Conservation (phyloP, 2,329 filamentous ascomycete genomes). For the Raffaelea arxii region DNA sequence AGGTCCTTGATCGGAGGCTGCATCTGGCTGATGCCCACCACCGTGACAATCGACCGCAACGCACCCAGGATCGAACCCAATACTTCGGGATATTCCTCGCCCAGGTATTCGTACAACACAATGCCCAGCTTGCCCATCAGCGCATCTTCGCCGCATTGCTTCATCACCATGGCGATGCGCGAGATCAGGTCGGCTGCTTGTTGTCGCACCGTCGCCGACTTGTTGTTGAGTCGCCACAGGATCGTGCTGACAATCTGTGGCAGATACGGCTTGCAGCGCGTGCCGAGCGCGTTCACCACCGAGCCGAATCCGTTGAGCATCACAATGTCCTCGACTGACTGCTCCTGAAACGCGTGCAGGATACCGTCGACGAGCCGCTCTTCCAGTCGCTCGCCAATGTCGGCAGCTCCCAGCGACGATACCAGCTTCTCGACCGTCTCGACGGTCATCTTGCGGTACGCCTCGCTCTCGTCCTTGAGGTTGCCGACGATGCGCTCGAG, state of each 20-base stretch:
- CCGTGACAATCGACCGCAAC: slow-evolving; percentile 89
- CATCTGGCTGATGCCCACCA: slow-evolving; percentile 96
- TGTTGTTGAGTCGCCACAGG: slow-evolving; percentile 94
- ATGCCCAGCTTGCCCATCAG: slow-evolving; percentile 92
- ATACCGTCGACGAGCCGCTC: slow-evolving; percentile 93
- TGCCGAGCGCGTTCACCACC: slow-evolving; percentile 89
- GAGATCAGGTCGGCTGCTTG: slow-evolving; percentile 95
- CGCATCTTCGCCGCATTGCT: slow-evolving; percentile 92
- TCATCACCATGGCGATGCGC: slow-evolving; percentile 97
- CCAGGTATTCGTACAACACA: slow-evolving; percentile 94
- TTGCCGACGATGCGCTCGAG: slow-evolving; percentile 88
- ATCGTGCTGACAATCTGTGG: slow-evolving; percentile 97
- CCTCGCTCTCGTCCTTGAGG: slow-evolving; percentile 94
- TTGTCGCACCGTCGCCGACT: slow-evolving; percentile 90
- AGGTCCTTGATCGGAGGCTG: slow-evolving; percentile 96
- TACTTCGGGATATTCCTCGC: slow-evolving; percentile 97
- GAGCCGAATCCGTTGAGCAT: slow-evolving; percentile 98
- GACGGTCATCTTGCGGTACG: slow-evolving; percentile 98
- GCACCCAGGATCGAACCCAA: slow-evolving; percentile 93
- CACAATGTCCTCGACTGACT: slow-evolving; percentile 90
- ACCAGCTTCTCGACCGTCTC: slow-evolving; percentile 97
- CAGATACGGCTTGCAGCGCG: slow-evolving; percentile 89
- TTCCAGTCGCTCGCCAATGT: slow-evolving; percentile 86
- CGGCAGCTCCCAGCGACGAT: slow-evolving; percentile 82
- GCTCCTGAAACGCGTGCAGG: slow-evolving; percentile 92